phyloP scores from a whole-genome alignment of 768 basidiomycete species.

The Grammothele lineata region DNA sequence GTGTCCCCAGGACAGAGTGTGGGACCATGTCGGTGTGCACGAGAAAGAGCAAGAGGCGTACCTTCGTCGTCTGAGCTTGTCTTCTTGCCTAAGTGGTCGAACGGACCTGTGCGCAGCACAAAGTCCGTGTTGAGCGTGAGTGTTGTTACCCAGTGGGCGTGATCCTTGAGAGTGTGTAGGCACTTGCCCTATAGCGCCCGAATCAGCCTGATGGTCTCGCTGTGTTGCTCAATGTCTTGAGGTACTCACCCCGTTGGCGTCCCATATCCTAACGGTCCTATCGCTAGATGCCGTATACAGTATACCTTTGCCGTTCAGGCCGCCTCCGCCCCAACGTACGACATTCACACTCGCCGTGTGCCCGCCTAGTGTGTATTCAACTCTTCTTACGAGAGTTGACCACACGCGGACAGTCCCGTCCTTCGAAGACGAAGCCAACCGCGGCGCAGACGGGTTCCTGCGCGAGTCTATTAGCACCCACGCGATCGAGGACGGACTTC shows the following conservation, averaged over 20 bases:
- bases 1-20: too few relatives aligned
- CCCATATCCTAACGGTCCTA: constrained; percentile 93
- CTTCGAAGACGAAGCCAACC: constrained; percentile 93
- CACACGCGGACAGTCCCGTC: constrained; percentile 96
- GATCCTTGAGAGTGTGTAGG: constrained; percentile 84
- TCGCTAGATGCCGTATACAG: constrained; percentile 96
- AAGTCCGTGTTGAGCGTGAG: constrained; percentile 95
- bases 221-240: too few relatives aligned
- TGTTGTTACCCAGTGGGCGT: constrained; percentile 99
- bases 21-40: too few relatives aligned
- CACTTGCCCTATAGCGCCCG: constrained; percentile 68
- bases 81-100: constrained; percentile 80
- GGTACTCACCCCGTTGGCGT: constrained; percentile 66
- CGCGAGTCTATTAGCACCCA: constrained; percentile 1
- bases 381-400: constrained; percentile 65
- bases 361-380: constrained; percentile 86
- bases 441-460: constrained; percentile 75
- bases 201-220: too few relatives aligned
- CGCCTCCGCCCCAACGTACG: constrained; percentile 93
- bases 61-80: constrained; percentile 83
- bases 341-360: constrained; percentile 94
- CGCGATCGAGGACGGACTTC: background rate
- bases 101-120: constrained; percentile 90
- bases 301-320: constrained; percentile 56
- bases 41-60: constrained; percentile 30